Evolutionary conservation across 768 basidiomycete genomes (phyloP).

Genomic region (Termitomyces sp.): DNA sequence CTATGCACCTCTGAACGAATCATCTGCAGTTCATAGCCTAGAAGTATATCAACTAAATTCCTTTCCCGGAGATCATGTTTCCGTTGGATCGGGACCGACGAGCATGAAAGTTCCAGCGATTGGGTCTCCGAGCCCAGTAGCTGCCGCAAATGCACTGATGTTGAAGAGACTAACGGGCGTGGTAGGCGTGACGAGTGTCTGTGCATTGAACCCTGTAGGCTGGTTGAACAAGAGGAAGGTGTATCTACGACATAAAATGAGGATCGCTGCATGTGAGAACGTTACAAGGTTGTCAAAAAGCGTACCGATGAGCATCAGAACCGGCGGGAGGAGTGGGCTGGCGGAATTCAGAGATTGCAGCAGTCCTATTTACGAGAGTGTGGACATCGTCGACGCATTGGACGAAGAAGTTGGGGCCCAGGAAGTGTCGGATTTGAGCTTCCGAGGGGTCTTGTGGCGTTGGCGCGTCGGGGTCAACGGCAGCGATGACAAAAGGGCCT

Average conservation of each 20-base stretch:
- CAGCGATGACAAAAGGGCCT: slow-evolving; percentile 43
- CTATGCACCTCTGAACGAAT: too few relatives aligned
- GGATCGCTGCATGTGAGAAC: background rate
- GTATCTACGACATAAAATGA: slow-evolving; percentile 16
- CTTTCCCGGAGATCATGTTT: background rate
- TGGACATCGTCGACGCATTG: background rate
- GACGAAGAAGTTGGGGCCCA: slow-evolving; percentile 33
- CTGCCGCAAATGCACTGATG: slow-evolving; percentile 10
- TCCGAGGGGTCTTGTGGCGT: slow-evolving; percentile 36
- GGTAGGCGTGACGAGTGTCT: slow-evolving; percentile 31
- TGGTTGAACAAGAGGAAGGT: slow-evolving; percentile 35
- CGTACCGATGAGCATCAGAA: slow-evolving; percentile 36
- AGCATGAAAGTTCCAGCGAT: slow-evolving; percentile 46
- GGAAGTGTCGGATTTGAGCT: slow-evolving; percentile 43
- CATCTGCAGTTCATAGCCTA: background rate
- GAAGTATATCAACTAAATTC: background rate
- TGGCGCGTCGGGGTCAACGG: slow-evolving; percentile 45
- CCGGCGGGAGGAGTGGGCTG: slow-evolving; percentile 39
- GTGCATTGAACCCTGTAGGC: slow-evolving; percentile 30
- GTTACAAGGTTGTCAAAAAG: background rate
- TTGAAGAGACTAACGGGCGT: slow-evolving; percentile 33
- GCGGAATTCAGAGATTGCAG: slow-evolving; percentile 31
- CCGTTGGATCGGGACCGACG: slow-evolving; percentile 26
- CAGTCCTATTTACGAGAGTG: slow-evolving; percentile 28
- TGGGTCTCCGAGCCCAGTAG: slow-evolving; percentile 36